Conservation (phyloP, 805 yeast species). For the Saturnispora besseyi region DNA sequence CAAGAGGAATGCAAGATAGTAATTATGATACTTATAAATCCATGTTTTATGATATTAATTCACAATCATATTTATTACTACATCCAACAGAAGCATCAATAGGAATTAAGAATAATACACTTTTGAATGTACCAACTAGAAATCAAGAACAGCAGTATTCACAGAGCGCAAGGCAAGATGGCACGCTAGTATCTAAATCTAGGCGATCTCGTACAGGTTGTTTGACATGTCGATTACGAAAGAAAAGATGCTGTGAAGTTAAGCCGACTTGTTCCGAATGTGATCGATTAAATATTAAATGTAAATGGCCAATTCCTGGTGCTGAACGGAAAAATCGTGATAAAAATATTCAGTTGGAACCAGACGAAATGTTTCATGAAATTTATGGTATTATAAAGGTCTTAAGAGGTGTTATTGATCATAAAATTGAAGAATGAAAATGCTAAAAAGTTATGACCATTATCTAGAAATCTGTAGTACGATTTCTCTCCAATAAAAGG, state of each 20-base stretch:
- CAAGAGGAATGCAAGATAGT: background rate
- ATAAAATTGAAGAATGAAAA: conserved; percentile 22
- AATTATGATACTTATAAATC: background rate
- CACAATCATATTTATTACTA: background rate
- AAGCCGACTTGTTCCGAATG: conserved; percentile 65
- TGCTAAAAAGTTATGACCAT: background rate
- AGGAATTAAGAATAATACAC: background rate
- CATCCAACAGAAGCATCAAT: background rate
- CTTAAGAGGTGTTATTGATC: conserved; percentile 53
- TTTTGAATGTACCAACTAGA: background rate
- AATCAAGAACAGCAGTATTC: background rate
- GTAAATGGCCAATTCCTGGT: conserved; percentile 72
- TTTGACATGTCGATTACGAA: conserved; percentile 66
- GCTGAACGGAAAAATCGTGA: conserved; percentile 47
- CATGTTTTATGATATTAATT: background rate
- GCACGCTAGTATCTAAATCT: conserved; percentile 19
- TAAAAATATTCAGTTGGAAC: conserved; percentile 39
- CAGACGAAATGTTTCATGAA: conserved; percentile 46
- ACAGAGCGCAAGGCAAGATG: background rate
- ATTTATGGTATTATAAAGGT: conserved; percentile 52
- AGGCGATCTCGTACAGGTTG: conserved; percentile 66
- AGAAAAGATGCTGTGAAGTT: conserved; percentile 69
- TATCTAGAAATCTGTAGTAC: too few relatives aligned
- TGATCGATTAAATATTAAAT: conserved; percentile 49
- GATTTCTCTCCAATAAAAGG: too few relatives aligned